Conservation (phyloP, 1,284 basidiomycete species). For the Sporisorium reilianum region DNA sequence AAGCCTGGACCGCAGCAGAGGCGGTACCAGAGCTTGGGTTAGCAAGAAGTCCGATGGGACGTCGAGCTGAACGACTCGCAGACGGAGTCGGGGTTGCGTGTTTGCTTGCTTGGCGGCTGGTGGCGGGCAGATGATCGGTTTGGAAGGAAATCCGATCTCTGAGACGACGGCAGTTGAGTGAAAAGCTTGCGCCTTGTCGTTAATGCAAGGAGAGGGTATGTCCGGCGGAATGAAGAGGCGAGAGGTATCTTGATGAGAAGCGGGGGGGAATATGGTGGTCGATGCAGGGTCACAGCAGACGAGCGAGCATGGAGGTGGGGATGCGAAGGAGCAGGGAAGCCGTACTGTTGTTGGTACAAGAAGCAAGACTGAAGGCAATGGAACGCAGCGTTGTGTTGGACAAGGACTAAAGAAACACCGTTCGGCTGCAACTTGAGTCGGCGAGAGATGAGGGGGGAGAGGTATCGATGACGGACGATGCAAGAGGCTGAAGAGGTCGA, state of each 20-base stretch:
- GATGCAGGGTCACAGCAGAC: constrained; percentile 12
- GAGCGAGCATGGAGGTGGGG: constrained; percentile 5
- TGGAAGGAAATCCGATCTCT: constrained; percentile 5
- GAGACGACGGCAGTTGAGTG: background rate
- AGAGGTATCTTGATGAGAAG: constrained; percentile 27
- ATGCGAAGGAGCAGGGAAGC: background rate
- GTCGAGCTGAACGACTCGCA: constrained; percentile 11
- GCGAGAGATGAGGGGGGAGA: no score
- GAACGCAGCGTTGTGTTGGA: background rate
- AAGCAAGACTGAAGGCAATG: background rate
- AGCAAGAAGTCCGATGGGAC: constrained; percentile 25
- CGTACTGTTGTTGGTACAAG: background rate
- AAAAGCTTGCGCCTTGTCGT: background rate
- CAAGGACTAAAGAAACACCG: background rate
- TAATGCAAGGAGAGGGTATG: constrained; percentile 13
- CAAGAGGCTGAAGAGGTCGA: background rate
- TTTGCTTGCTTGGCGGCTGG: background rate
- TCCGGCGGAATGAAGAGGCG: constrained; percentile 4
- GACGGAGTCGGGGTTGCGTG: background rate
- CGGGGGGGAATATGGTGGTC: constrained; percentile 11
- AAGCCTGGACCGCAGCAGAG: constrained; percentile 22
- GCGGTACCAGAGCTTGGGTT: constrained; percentile 19
- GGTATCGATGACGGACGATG: constrained; percentile 8
- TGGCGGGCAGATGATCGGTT: constrained; percentile 1
- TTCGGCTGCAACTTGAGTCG: no score